Percentiles rank a stretch among this genome's conserved stretches.
phyloP scores from a whole-genome alignment of 2,329 filamentous ascomycete species.

The Exophiala alcalophila region DNA sequence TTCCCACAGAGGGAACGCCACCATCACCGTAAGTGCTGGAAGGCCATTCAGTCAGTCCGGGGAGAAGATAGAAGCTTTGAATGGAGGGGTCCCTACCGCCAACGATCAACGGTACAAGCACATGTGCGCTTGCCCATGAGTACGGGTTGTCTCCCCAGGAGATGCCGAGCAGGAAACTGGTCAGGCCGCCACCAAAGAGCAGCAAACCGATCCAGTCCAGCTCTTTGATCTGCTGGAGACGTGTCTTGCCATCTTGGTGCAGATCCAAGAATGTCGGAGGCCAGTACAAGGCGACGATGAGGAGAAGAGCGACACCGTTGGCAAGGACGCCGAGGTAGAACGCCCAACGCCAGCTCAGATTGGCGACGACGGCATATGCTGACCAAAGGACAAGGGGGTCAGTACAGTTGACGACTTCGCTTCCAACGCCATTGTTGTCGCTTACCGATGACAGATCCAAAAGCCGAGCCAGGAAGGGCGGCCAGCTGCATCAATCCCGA shows the following conservation, averaged over 20 bases:
- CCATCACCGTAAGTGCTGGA: not conserved
- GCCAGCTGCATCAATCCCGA: conserved; percentile 13
- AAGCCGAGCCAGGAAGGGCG: conserved; percentile 11
- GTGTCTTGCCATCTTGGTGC: conserved; percentile 17
- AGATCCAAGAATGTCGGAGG: conserved; percentile 15
- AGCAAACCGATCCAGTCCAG: conserved; percentile 23
- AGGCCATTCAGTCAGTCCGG: not conserved
- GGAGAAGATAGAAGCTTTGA: too few relatives aligned
- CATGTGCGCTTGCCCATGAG: conserved; percentile 13
- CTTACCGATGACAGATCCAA: conserved; percentile 16
- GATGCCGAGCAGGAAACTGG: conserved; percentile 22
- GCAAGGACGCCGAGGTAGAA: conserved; percentile 13
- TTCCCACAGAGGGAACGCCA: conserved; percentile 16
- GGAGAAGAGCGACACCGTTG: conserved; percentile 12
- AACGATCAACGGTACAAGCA: conserved; percentile 8
- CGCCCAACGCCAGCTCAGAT: conserved; percentile 13
- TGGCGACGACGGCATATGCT: conserved; percentile 5
- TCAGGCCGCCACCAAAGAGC: conserved; percentile 21
- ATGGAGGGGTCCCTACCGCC: conserved; percentile 10
- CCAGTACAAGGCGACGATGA: conserved; percentile 17
- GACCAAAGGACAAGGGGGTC: not conserved
- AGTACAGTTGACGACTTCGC: not conserved
- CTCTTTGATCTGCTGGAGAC: conserved; percentile 18
- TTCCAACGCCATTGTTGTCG: not conserved
- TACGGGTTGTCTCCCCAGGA: conserved; percentile 22